Evolutionary conservation across 768 basidiomycete species (phyloP).

Genomic region (Mycena venus): DNA sequence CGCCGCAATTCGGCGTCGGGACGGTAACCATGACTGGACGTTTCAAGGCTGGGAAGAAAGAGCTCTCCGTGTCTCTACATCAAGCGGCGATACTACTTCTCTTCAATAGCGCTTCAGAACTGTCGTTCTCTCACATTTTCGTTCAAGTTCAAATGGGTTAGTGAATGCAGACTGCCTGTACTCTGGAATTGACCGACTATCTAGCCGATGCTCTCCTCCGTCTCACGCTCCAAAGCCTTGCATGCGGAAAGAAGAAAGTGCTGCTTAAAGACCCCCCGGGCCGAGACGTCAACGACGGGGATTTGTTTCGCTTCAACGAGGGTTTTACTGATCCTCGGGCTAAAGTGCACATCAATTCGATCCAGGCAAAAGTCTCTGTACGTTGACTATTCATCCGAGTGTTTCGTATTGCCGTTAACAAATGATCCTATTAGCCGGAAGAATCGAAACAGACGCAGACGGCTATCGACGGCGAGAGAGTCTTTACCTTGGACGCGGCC

Average conservation of each 20-base stretch:
- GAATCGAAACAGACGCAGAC: slow-evolving; percentile 87
- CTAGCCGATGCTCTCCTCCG: slow-evolving; percentile 80
- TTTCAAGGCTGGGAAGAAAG: slow-evolving; percentile 82
- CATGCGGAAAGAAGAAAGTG: slow-evolving; percentile 91
- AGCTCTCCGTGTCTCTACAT: slow-evolving; percentile 91
- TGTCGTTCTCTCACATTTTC: slow-evolving; percentile 77
- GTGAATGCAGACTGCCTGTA: slow-evolving; percentile 40
- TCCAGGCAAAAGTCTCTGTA: slow-evolving; percentile 94
- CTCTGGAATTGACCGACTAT: slow-evolving; percentile 13
- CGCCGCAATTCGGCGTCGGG: slow-evolving; percentile 65
- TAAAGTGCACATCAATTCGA: slow-evolving; percentile 94
- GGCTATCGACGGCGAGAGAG: slow-evolving; percentile 89
- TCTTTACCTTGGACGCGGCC: slow-evolving; percentile 89
- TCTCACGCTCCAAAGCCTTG: slow-evolving; percentile 92
- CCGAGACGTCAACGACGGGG: slow-evolving; percentile 80
- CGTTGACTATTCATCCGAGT: slow-evolving; percentile 37
- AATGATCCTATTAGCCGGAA: slow-evolving; percentile 68
- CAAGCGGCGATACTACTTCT: slow-evolving; percentile 89
- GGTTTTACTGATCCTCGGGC: slow-evolving; percentile 84
- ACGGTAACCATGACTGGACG: slow-evolving; percentile 81
- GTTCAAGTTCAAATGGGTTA: slow-evolving; percentile 80
- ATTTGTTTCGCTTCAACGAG: slow-evolving; percentile 86
- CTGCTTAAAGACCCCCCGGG: slow-evolving; percentile 85
- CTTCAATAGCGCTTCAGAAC: slow-evolving; percentile 79
- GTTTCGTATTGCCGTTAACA: not conserved